These are phyloP conservation scores for Populus hybrid DNA, from an alignment of 441 rosid species.

Conservation along the genomic window DNA sequence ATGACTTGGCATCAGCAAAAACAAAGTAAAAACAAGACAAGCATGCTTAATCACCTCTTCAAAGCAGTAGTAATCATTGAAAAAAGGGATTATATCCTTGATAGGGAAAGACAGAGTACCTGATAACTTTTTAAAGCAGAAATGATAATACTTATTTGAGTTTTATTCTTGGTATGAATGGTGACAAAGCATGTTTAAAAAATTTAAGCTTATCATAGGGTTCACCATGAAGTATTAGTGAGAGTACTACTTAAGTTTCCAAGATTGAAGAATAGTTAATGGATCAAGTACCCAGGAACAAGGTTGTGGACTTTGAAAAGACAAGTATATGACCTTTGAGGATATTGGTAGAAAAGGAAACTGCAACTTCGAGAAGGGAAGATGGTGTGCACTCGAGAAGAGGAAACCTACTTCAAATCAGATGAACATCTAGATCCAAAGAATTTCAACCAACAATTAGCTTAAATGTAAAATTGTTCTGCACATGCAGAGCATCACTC, in stretches of 20 bases:
- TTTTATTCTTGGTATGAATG: neutral
- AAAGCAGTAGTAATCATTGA: neutral
- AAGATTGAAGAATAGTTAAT: neutral
- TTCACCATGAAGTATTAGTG: neutral
- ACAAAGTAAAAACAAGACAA: neutral
- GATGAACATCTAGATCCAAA: neutral
- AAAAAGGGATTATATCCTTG: neutral
- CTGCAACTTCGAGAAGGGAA: neutral
- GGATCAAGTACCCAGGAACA: neutral
- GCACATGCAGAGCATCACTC: neutral
- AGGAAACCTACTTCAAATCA: neutral
- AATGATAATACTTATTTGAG: neutral
- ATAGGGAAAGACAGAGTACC: neutral
- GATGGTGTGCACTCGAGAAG: neutral
- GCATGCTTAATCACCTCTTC: neutral
- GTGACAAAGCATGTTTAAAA: neutral
- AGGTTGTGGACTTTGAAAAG: neutral
- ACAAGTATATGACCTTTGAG: neutral
- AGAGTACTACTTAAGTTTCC: neutral
- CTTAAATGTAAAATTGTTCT: neutral
- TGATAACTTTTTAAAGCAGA: neutral
- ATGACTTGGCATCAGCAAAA: neutral
- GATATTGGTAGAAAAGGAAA: neutral
- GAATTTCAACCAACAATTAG: neutral
- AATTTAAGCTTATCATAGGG: neutral